phyloP scores from a whole-genome alignment of 2,329 filamentous ascomycete species.

The Stemphylium vesicarium region DNA sequence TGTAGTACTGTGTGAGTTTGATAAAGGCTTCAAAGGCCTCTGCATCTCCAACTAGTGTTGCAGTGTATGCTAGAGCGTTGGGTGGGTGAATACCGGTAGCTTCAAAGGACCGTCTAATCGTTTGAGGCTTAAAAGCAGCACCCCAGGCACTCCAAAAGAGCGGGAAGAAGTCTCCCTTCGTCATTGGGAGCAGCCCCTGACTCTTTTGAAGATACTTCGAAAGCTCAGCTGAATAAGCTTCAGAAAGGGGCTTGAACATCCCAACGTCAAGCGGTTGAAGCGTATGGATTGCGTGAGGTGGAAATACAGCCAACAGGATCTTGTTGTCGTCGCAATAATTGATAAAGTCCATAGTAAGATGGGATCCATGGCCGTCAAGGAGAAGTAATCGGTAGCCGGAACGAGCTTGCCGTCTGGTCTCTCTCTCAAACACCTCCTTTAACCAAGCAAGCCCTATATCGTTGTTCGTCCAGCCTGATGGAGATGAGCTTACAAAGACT shows the following conservation, averaged over 20 bases:
- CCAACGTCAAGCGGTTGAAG: constrained; percentile 5
- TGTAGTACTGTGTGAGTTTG: too few relatives aligned
- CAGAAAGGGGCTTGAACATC: neutral
- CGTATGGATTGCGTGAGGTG: constrained; percentile 3
- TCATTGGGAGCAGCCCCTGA: neutral
- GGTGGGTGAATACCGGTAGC: neutral
- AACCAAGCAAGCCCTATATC: too few relatives aligned
- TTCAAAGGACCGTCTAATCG: neutral
- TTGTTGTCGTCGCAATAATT: neutral
- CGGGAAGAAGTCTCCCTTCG: neutral
- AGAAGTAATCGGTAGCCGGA: neutral
- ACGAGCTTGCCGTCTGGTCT: neutral
- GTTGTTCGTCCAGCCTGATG: too few relatives aligned
- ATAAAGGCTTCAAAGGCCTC: too few relatives aligned
- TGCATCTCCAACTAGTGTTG: too few relatives aligned
- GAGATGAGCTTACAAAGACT: too few relatives aligned
- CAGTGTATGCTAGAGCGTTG: too few relatives aligned
- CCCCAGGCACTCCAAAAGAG: neutral
- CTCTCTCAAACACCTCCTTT: neutral
- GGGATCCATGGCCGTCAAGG: constrained; percentile 10
- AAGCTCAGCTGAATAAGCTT: neutral
- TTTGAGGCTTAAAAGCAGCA: neutral
- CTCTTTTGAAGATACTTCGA: neutral
- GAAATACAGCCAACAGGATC: neutral
- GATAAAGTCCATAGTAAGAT: constrained; percentile 4